These are phyloP conservation scores for Fusarium clavum DNA, from an alignment of 2,329 filamentous ascomycete genomes.

Conservation along the genomic window DNA sequence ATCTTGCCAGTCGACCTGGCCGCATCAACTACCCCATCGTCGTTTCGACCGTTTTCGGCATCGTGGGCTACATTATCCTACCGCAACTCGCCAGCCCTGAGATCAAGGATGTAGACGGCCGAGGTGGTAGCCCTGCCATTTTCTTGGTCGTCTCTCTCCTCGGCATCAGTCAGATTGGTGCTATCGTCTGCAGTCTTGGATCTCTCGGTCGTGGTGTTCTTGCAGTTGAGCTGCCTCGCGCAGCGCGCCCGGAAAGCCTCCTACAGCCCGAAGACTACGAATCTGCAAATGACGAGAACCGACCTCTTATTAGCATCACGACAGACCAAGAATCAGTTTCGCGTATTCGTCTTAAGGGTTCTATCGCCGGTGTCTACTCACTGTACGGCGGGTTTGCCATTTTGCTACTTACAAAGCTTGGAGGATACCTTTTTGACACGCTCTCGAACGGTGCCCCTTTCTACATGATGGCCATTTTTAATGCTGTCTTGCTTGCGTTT, in stretches of 20 bases:
- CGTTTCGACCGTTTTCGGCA: conserved; percentile 76
- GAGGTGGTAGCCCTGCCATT: conserved; percentile 75
- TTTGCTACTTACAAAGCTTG: conserved; percentile 88
- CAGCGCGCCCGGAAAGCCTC: conserved; percentile 39
- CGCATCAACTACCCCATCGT: conserved; percentile 80
- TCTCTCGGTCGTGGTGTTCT: conserved; percentile 86
- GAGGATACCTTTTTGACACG: conserved; percentile 85
- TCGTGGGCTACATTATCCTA: conserved; percentile 82
- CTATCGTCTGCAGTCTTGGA: conserved; percentile 95
- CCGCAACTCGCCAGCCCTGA: conserved; percentile 83
- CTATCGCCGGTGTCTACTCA: conserved; percentile 94
- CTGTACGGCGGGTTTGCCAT: conserved; percentile 92
- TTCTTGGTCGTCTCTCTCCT: conserved; percentile 83
- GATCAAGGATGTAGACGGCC: conserved; percentile 69
- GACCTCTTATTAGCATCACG: conserved; percentile 53
- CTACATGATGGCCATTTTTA: conserved; percentile 93
- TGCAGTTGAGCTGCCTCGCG: conserved; percentile 56
- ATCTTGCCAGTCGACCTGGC: conserved; percentile 75
- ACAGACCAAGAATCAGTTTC: conserved; percentile 54
- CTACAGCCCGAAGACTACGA: conserved; percentile 55
- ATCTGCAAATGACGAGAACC: conserved; percentile 54
- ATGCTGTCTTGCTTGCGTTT: conserved; percentile 74
- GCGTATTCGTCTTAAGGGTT: conserved; percentile 80
- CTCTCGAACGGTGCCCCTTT: conserved; percentile 83
- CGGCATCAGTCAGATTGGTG: conserved; percentile 93